These are phyloP conservation scores for Trichoderma arundinaceum DNA, from an alignment of 2,329 filamentous ascomycete genomes.

Conservation along the genomic window DNA sequence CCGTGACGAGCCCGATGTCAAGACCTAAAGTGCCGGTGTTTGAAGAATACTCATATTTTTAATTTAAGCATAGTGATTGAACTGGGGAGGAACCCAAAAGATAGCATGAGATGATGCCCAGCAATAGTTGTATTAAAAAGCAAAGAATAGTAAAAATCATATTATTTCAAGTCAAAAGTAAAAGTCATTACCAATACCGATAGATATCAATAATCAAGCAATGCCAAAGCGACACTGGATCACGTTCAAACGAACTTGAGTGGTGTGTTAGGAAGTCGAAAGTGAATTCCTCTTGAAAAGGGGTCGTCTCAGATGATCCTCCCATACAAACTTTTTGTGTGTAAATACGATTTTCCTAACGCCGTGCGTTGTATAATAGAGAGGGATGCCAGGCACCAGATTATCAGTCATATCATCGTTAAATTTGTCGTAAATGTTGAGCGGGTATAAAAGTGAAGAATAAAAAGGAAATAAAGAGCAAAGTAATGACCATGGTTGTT, in stretches of 20 bases:
- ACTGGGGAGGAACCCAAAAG: background rate
- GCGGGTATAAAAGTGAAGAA: constrained; percentile 7
- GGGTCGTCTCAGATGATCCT: background rate
- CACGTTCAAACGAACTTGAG: background rate
- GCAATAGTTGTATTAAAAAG: constrained; percentile 24
- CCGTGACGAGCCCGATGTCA: constrained; percentile 92
- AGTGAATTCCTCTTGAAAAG: background rate
- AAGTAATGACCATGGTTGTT: background rate
- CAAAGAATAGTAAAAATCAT: constrained; percentile 4
- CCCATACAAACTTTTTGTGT: background rate
- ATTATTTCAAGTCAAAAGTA: too few species aligned
- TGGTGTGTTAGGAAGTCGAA: too few species aligned
- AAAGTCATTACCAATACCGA: background rate
- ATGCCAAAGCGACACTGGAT: background rate
- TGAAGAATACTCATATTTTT: background rate
- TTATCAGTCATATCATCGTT: constrained; percentile 1
- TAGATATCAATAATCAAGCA: background rate
- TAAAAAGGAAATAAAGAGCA: background rate
- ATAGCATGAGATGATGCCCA: constrained; percentile 15
- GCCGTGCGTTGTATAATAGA: background rate
- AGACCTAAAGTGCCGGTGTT: constrained; percentile 66
- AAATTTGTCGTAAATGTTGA: background rate
- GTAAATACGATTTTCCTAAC: background rate
- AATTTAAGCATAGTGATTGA: constrained; percentile 12
- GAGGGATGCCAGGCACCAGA: background rate